Evolutionary conservation across 768 basidiomycete genomes (phyloP).

Genomic region (Suillus sp.): DNA sequence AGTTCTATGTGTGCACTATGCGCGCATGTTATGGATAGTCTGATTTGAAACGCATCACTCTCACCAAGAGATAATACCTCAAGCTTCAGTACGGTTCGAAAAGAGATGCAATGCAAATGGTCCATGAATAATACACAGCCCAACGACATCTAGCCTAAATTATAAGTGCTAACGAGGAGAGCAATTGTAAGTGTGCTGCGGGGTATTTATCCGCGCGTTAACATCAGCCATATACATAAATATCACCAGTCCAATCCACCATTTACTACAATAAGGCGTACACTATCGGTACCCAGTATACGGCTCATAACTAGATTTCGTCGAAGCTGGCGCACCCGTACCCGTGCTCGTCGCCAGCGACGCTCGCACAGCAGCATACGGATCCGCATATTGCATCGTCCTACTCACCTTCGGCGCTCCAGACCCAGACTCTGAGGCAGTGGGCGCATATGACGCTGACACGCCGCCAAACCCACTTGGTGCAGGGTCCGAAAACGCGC

Average conservation of each 20-base stretch:
- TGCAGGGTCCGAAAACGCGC: slow-evolving; percentile 87
- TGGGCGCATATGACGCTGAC: slow-evolving; percentile 35
- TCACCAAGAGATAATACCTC: not conserved
- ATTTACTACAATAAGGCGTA: not conserved
- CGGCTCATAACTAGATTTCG: slow-evolving; percentile 48
- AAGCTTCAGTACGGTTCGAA: slow-evolving; percentile 26
- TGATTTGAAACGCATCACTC: not conserved
- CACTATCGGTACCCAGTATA: slow-evolving; percentile 53
- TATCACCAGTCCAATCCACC: not conserved
- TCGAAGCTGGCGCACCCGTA: slow-evolving; percentile 35
- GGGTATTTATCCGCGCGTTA: not conserved
- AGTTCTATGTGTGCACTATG: not conserved
- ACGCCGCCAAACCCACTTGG: slow-evolving; percentile 68
- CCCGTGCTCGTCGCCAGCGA: slow-evolving; percentile 41
- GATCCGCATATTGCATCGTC: slow-evolving; percentile 94
- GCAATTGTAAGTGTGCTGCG: not conserved
- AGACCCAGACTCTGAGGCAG: slow-evolving; percentile 35
- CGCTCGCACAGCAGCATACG: slow-evolving; percentile 80
- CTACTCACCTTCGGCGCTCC: slow-evolving; percentile 64
- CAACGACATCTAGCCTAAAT: not conserved
- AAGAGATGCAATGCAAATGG: slow-evolving; percentile 36
- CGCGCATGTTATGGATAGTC: not conserved
- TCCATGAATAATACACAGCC: slow-evolving; percentile 3
- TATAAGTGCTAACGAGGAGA: not conserved
- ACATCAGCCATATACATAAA: not conserved